A percentile compares a stretch with the other conserved stretches of the same genome.
Conservation (phyloP, 768 basidiomycete species). For the Tephrocybe sp. region DNA sequence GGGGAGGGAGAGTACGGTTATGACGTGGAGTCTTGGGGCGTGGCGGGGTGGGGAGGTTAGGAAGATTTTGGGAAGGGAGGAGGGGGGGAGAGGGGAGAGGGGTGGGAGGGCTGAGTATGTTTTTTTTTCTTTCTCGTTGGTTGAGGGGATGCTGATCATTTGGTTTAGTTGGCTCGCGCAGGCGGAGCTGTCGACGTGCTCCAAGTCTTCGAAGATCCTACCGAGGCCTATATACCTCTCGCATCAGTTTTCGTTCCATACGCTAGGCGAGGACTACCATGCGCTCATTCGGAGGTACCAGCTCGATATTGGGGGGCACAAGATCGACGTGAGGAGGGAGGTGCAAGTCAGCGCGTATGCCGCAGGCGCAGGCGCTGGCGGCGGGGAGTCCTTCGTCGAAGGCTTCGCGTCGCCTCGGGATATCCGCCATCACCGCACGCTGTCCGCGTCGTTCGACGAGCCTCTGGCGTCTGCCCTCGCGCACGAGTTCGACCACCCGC, state of each 20-base stretch:
- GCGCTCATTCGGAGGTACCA: constrained; percentile 69
- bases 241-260: constrained; percentile 82
- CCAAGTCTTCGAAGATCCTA: constrained; percentile 55
- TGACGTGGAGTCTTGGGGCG: constrained; percentile 65
- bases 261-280: constrained; percentile 76
- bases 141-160: constrained; percentile 12
- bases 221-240: constrained; percentile 81
- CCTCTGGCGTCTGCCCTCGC: constrained; percentile 75
- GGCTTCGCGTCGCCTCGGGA: constrained; percentile 45
- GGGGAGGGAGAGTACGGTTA: constrained; percentile 43
- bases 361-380: constrained; percentile 28
- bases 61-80: constrained; percentile 18
- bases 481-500: constrained; percentile 55
- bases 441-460: constrained; percentile 71
- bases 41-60: constrained; percentile 57
- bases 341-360: constrained; percentile 65
- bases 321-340: constrained; percentile 71
- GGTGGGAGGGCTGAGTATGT: constrained; percentile 36
- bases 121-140: constrained; percentile 5
- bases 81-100: constrained; percentile 1
- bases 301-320: constrained; percentile 53
- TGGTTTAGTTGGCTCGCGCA: constrained; percentile 63
- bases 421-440: constrained; percentile 29
- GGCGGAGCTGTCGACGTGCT: constrained; percentile 80
- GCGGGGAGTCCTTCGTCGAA: constrained; percentile 52